These are phyloP conservation scores for Microdochium nivale DNA, from an alignment of 2,329 filamentous ascomycete species.

Conservation along the genomic window DNA sequence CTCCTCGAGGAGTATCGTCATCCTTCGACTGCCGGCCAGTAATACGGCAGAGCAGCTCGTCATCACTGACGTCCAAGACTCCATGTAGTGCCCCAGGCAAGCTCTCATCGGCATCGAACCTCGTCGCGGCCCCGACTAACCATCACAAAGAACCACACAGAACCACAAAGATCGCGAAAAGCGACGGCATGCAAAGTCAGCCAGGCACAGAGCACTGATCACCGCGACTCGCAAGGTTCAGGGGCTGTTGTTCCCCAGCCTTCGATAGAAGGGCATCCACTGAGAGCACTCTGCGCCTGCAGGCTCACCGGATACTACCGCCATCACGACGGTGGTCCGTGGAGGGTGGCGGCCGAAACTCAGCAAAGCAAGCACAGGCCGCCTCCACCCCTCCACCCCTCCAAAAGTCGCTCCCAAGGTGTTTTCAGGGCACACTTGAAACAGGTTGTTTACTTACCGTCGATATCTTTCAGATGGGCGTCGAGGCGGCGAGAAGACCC, in stretches of 20 bases:
- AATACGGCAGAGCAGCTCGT: not conserved
- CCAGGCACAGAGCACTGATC: not conserved
- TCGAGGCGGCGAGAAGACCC: not conserved
- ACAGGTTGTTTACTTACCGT: not conserved
- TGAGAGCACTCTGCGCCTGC: too few species aligned
- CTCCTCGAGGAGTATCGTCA: not conserved
- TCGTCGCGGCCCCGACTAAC: not conserved
- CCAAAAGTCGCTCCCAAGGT: not conserved
- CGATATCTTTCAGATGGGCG: not conserved
- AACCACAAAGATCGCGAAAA: not conserved
- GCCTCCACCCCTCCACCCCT: not conserved
- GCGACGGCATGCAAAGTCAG: not conserved
- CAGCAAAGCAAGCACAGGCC: not conserved
- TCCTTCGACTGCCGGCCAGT: not conserved
- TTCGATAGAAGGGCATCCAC: too few species aligned
- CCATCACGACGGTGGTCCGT: too few species aligned
- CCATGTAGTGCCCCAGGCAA: too few species aligned
- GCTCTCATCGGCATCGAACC: not conserved
- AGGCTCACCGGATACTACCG: too few species aligned
- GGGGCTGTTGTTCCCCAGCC: not conserved
- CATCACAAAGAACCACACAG: not conserved
- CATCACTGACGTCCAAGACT: not conserved
- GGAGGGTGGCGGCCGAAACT: not conserved
- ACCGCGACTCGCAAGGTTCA: not conserved
- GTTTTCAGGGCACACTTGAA: not conserved